Evolutionary conservation across 2,329 filamentous ascomycete species (phyloP).

Genomic region (Fusarium pilosicola): DNA sequence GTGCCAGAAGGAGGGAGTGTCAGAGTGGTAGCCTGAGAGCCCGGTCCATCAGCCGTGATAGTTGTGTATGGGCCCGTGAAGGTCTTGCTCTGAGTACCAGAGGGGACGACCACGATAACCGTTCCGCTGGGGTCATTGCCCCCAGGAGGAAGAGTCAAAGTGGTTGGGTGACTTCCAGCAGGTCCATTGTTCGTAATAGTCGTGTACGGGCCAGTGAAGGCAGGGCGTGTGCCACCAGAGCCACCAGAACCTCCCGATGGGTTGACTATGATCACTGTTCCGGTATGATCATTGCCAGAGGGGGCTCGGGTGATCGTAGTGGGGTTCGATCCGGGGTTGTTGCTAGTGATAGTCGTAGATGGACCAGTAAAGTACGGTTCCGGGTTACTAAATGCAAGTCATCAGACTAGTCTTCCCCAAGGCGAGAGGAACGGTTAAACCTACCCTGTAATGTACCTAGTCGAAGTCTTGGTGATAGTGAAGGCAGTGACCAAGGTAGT

Average conservation of each 20-base stretch:
- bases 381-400: not conserved
- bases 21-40: not conserved
- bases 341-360: not conserved
- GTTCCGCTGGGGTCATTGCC: not conserved
- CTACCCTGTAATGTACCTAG: not conserved
- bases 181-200: not conserved
- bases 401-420: too few relatives aligned
- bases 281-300: not conserved
- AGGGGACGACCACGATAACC: not conserved
- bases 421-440: accelerated
- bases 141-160: not conserved
- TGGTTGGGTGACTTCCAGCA: not conserved
- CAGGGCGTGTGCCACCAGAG: not conserved
- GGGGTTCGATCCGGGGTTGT: not conserved
- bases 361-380: not conserved
- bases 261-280: not conserved
- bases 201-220: not conserved
- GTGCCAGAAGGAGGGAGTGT: not conserved
- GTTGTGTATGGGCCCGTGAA: not conserved
- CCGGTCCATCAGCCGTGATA: not conserved
- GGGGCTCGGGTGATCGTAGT: not conserved
- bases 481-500: slow-evolving; percentile 2
- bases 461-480: not conserved
- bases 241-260: not conserved
- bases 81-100: not conserved